A percentile compares a stretch with the other conserved stretches of the same genome.
phyloP scores from a whole-genome alignment of 148 eudicot species.

The Rhododendron mucronatum region DNA sequence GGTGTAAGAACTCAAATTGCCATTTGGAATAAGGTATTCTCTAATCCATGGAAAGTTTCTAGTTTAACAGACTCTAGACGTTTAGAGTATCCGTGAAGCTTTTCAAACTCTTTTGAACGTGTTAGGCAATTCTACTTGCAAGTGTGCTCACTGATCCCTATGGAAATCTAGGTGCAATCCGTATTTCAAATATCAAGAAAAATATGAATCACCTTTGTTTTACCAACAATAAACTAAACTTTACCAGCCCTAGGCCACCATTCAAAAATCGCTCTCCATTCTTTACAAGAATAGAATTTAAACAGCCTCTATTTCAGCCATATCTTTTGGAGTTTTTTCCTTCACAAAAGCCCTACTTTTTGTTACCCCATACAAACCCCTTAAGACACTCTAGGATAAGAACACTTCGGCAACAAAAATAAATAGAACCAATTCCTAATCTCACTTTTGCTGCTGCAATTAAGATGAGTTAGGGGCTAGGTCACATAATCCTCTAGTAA shows the following conservation, averaged over 20 bases:
- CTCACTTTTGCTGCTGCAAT: background rate
- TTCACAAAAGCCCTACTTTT: background rate
- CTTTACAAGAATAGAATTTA: background rate
- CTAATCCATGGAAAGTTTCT: background rate
- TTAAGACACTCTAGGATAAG: background rate
- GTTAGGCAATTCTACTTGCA: background rate
- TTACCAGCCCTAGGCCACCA: background rate
- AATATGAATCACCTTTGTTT: background rate
- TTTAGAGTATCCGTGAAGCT: background rate
- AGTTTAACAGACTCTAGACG: background rate
- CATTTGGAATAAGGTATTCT: background rate
- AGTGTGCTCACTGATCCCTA: background rate
- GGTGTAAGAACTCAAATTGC: background rate
- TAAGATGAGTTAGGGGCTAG: background rate
- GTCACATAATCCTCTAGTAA: background rate
- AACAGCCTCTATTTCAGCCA: background rate
- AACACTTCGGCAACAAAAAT: background rate
- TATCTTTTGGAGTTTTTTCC: background rate
- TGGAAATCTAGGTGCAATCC: background rate
- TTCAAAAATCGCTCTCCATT: background rate
- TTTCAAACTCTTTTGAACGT: background rate
- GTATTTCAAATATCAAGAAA: background rate
- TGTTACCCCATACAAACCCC: background rate
- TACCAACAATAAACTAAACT: background rate
- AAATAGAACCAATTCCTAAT: background rate